phyloP scores from a whole-genome alignment of 805 yeast species.

The Nakazawaea holstii region DNA sequence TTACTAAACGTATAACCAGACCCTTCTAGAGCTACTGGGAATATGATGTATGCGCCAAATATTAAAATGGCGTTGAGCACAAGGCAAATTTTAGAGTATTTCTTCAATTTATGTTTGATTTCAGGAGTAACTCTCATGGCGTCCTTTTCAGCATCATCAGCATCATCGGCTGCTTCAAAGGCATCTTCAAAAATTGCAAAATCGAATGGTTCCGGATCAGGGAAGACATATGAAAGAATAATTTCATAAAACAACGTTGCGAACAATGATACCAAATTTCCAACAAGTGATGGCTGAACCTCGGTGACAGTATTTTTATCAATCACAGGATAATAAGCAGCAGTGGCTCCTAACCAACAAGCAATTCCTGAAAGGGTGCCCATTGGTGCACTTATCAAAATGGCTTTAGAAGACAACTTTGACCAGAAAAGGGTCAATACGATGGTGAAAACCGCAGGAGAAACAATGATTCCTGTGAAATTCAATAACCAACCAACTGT shows the following conservation, averaged over 20 bases:
- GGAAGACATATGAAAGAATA: conserved; percentile 21
- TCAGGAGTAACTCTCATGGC: conserved; percentile 20
- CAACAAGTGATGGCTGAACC: conserved; percentile 22
- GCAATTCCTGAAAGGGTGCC: conserved; percentile 50
- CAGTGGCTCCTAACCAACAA: conserved; percentile 31
- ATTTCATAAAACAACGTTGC: conserved; percentile 19
- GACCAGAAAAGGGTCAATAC: conserved; percentile 32
- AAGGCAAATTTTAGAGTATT: conserved; percentile 35
- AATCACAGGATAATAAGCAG: conserved; percentile 17
- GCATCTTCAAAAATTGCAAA: conserved; percentile 15
- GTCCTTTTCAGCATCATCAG: conserved; percentile 25
- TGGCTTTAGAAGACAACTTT: conserved; percentile 20
- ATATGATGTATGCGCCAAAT: conserved; percentile 25
- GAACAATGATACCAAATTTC: conserved; percentile 22
- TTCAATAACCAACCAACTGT: conserved; percentile 35
- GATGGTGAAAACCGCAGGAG: conserved; percentile 30
- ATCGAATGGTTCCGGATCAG: conserved; percentile 26
- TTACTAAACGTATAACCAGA: conserved; percentile 28
- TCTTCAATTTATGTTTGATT: conserved; percentile 22
- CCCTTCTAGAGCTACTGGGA: conserved; percentile 29
- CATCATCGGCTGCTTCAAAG: conserved; percentile 28
- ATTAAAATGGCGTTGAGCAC: conserved; percentile 29
- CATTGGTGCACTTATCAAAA: conserved; percentile 39
- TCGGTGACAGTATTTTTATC: conserved; percentile 21
- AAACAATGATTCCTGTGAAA: conserved; percentile 33